phyloP scores from a whole-genome alignment of 176 grass and related monocot species.

The Thalia dealbata region DNA sequence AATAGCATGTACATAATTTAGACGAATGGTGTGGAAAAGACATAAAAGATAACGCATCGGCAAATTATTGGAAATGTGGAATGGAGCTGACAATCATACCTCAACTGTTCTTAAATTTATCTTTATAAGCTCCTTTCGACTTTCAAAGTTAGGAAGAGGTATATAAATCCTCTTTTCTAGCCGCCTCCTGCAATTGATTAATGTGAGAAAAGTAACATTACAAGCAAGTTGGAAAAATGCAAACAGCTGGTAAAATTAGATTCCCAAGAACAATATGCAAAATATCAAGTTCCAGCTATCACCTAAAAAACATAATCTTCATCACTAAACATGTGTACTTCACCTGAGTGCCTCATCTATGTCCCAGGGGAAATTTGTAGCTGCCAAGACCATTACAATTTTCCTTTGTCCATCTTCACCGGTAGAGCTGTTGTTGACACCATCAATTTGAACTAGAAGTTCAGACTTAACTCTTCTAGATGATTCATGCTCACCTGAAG shows the following conservation, averaged over 20 bases:
- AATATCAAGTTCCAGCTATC: conserved; percentile 2
- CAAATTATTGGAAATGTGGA: not conserved
- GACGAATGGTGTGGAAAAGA: too few relatives aligned
- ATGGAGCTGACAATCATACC: conserved; percentile 27
- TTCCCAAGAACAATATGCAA: not conserved
- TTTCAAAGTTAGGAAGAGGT: conserved; percentile 92
- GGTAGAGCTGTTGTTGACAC: conserved; percentile 79
- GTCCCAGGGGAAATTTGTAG: conserved; percentile 97
- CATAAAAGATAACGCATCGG: too few relatives aligned
- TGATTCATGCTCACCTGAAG: conserved; percentile 96
- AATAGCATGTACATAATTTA: too few relatives aligned
- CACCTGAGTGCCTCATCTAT: conserved; percentile 97
- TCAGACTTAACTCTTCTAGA: conserved; percentile 98
- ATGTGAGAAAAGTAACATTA: not conserved
- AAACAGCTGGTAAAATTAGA: not conserved
- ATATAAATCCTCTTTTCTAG: conserved; percentile 98
- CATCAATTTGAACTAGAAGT: conserved; percentile 96
- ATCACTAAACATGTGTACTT: not conserved
- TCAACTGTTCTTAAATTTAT: conserved; percentile 96
- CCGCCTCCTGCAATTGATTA: conserved; percentile 60
- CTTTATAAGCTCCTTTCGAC: conserved; percentile 90
- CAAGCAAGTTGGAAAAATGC: conserved; percentile 8
- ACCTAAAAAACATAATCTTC: not conserved
- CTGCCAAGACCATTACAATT: conserved; percentile 95
- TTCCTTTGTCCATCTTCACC: conserved; percentile 82